Evolutionary conservation across 2,329 filamentous ascomycete species (phyloP), one percentile per base, ranked within the genome.

Genomic region (Trichoderma sp.): DNA sequence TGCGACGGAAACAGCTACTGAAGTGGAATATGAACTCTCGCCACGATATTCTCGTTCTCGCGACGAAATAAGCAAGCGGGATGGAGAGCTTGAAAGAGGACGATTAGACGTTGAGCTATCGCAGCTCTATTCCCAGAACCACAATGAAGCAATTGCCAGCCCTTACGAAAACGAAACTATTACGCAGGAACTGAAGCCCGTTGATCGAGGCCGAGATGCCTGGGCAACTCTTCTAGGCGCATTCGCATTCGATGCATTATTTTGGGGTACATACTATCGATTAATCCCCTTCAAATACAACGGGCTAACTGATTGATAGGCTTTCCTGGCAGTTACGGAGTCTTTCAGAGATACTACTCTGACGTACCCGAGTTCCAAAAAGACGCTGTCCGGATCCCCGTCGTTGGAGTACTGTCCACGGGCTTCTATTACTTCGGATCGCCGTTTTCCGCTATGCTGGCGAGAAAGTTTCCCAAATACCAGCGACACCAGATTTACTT

Each of bases 401-500:
- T 76, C 14, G 73, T 79, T 9, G 78, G 78, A 28, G 78, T 78
- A 3, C 53, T 79, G 9, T 75, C 77, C 9, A 74, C 74, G 3
- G 75, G 76, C n/a, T 72, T 78, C 7, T 76, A 73, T 14, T 78
- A 75, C 39, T 74, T 79, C 28, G 77, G 76, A 6, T 76, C 77
- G 21, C 78, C 78, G 0, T 39, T 79, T 30, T 74, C 74, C 1
- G 74, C 75, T 12, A 74, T 74, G 2, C 36, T 77, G 8, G 73
- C 76, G 5, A 74, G 73, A 51, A 73, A 75, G 14, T 78, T 77
- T 57, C 76, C 72, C 30, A 67, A 70, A 9, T 73, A 74, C 14
- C 76, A 76, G 65, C 73, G 74, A 3, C 77, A 79, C 0, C 79
- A 82, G 75, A 81, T 85, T 6, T 81, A 76, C 73, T 61, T 81